Conservation (phyloP, 345 rosid species). For the Eucalyptus viminalis region DNA sequence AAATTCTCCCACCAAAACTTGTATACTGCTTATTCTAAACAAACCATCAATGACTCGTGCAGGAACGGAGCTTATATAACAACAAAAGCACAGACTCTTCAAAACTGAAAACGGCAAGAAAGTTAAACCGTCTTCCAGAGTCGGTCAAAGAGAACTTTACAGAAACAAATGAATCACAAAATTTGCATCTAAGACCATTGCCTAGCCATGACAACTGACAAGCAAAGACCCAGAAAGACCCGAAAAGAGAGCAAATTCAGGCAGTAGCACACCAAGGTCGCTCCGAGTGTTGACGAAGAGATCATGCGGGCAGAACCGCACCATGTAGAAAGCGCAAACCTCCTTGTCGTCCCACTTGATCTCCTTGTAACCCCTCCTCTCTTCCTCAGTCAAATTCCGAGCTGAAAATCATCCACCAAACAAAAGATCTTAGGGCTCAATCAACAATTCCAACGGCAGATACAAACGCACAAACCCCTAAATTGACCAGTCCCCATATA, state of each 20-base stretch:
- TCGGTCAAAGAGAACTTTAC: not conserved
- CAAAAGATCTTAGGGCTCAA: not conserved
- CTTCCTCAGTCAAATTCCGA: conserved; percentile 85
- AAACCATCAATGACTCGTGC: not conserved
- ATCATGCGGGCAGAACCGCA: conserved; percentile 95
- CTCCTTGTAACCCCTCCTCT: conserved; percentile 78
- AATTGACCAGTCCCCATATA: not conserved
- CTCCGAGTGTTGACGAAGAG: conserved; percentile 96
- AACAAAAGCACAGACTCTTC: not conserved
- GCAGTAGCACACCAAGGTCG: conserved; percentile 69
- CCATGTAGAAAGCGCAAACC: conserved; percentile 89
- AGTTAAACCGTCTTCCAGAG: not conserved
- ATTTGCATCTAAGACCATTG: not conserved
- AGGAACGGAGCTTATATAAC: not conserved
- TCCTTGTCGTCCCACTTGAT: conserved; percentile 90
- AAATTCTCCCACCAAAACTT: not conserved
- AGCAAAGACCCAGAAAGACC: not conserved
- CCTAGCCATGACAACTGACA: not conserved
- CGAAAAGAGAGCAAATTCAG: not conserved
- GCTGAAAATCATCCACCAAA: conserved; percentile 17
- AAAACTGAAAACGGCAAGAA: not conserved
- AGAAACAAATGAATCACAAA: not conserved
- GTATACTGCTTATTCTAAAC: not conserved
- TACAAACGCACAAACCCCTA: not conserved
- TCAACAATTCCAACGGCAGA: not conserved